Evolutionary conservation across 176 grass and related monocot genomes (phyloP), one percentile per base, ranked within the genome.

Genomic region (Lolium multiflorum): DNA sequence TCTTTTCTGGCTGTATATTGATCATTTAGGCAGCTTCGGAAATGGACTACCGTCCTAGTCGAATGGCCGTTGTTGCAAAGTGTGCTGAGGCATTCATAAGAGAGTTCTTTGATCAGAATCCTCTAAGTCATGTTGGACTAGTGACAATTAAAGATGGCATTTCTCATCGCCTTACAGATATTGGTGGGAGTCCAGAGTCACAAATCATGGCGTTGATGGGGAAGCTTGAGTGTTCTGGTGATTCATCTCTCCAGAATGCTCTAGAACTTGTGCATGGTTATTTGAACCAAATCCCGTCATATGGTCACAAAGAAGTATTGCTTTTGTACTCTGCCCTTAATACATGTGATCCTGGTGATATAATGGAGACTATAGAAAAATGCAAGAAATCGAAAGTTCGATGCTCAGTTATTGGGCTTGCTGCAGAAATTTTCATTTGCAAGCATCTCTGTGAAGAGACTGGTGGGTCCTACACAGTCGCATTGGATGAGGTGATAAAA

Each of bases 31-130:
- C 94, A 81, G 94, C 97, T 70, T 99, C 97, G 52, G 94, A 92
- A 83, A 93, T 76, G 66, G 97, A 99, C 84, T 99, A 97, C 85
- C 91, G 90, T 56, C 97, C 97, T 74, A 99, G 90, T 88, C 84
- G 97, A 76, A 99, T 99, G 97, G 94, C 83, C 26, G 85, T 91
- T 37, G 94, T 91, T 74, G 94, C 97, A 62, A 99, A 91, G 71
- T 87, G 87, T 49, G 85, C 92, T 11, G 94, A 97, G 80, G 83
- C 65, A 18, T 99, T 99, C 72, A 97, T 94, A 73, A 94, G 97
- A 86, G 94, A 99, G 83, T 99, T 97, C 85, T 99, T 99, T 31
- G 94, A 99, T 85, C 97, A 99, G 85, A 99, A 99, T 84, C 97
- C 94, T 1, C 85, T 99, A 76, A 97, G 94, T 58, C 97, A 99